Conservation (phyloP, 78 protist genomes). For the Creolimax fragrantissima region DNA sequence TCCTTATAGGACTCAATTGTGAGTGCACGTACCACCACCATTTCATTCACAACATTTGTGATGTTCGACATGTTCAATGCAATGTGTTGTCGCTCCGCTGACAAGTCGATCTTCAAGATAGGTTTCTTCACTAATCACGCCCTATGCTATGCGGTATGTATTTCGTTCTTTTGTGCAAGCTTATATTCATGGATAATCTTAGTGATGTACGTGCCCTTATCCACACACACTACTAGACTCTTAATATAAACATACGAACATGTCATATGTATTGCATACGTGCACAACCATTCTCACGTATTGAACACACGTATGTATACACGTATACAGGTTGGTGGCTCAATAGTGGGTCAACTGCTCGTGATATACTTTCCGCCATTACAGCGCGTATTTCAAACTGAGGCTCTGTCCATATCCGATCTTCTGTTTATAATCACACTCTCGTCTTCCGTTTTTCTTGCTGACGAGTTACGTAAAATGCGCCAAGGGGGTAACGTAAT, state of each 20-base stretch:
- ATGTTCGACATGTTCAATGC: conserved; percentile 57
- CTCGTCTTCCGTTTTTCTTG: not conserved
- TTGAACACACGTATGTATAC: no score
- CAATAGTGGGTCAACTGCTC: conserved; percentile 30
- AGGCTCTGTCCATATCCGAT: not conserved
- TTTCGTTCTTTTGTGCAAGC: not conserved
- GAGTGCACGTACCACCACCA: conserved; percentile 35
- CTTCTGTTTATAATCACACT: not conserved
- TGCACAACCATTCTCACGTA: no score
- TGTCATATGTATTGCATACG: no score
- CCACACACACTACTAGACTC: no score
- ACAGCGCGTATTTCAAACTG: conserved; percentile 35
- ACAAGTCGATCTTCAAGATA: not conserved
- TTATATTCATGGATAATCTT: no score
- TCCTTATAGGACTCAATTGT: no score
- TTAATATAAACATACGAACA: no score
- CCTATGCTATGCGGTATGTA: conserved; percentile 25
- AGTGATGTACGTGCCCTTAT: no score
- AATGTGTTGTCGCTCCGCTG: conserved; percentile 24
- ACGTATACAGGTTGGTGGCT: conserved; percentile 24
- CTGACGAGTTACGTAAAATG: not conserved
- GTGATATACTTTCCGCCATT: conserved; percentile 38
- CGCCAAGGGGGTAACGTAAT: no score
- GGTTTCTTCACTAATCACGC: conserved; percentile 28
- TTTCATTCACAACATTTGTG: conserved; percentile 52